Evolutionary conservation across 1,284 basidiomycete species (phyloP).

Genomic region (Kalmanozyma brasiliensis): DNA sequence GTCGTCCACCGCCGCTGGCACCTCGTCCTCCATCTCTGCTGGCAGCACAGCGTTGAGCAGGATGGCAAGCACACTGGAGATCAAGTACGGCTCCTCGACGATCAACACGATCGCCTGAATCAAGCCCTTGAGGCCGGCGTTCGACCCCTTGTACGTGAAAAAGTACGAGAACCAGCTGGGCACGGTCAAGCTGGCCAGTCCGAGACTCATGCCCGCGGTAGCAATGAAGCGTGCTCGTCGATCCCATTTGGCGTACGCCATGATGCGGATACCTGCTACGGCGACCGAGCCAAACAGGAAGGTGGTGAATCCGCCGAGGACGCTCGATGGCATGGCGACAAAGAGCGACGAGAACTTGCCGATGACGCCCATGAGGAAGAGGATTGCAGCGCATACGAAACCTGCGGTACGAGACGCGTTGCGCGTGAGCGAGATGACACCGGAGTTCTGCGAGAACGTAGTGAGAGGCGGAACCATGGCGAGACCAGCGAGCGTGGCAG

Average conservation of each 20-base stretch:
- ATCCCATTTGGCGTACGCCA: constrained; percentile 48
- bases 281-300: constrained; percentile 43
- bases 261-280: constrained; percentile 38
- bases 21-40: constrained; percentile 18
- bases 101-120: constrained; percentile 43
- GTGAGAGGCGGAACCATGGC: constrained; percentile 39
- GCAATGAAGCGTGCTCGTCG: constrained; percentile 40
- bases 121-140: constrained; percentile 24
- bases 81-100: constrained; percentile 45
- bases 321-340: constrained; percentile 33
- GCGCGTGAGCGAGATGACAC: constrained; percentile 39
- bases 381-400: constrained; percentile 32
- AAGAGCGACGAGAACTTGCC: constrained; percentile 42
- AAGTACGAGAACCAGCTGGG: constrained; percentile 44
- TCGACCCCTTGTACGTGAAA: constrained; percentile 33
- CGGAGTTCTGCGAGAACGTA: constrained; percentile 40
- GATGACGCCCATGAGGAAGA: constrained; percentile 40
- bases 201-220: constrained; percentile 28
- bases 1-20: constrained; percentile 1
- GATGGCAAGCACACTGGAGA: constrained; percentile 30
- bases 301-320: constrained; percentile 39
- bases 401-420: constrained; percentile 34
- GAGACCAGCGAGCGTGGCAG: constrained; percentile 27
- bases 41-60: constrained; percentile 35
- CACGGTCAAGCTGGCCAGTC: constrained; percentile 28